Evolutionary conservation across 2,329 filamentous ascomycete species (phyloP).

Genomic region (Scedosporium boydii): DNA sequence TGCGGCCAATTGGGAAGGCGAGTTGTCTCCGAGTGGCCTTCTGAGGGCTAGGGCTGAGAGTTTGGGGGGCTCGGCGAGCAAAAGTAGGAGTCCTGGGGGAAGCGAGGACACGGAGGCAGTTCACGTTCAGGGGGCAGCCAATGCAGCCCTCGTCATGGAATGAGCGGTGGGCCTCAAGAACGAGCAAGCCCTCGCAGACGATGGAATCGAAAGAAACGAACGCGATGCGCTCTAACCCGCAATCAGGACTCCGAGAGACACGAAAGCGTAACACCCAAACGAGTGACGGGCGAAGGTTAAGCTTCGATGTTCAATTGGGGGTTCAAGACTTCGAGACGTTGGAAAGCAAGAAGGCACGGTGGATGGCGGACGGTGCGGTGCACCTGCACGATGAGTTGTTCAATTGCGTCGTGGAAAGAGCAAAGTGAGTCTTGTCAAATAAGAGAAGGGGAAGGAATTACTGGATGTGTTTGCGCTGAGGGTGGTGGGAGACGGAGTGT

Average conservation of each 20-base stretch:
- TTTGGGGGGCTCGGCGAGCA: too few species aligned
- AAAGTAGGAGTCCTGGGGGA: too few species aligned
- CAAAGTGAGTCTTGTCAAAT: conserved; percentile 1
- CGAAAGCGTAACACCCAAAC: background rate
- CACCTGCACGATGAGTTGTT: conserved; percentile 8
- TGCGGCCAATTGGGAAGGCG: too few species aligned
- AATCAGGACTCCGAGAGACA: too few species aligned
- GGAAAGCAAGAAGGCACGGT: background rate
- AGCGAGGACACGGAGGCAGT: too few species aligned
- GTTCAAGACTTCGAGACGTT: background rate
- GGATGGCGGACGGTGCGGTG: background rate
- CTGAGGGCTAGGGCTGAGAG: too few species aligned
- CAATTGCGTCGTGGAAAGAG: conserved; percentile 5
- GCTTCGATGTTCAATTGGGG: background rate
- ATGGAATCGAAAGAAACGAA: background rate
- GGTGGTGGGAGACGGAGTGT: background rate
- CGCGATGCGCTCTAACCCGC: background rate
- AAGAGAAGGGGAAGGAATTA: conserved; percentile 3
- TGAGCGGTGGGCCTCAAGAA: too few species aligned
- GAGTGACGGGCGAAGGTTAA: background rate
- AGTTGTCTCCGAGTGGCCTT: too few species aligned
- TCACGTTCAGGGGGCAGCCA: too few species aligned
- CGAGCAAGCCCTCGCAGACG: background rate
- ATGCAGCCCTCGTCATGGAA: too few species aligned
- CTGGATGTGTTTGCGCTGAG: background rate